These are phyloP conservation scores for Calocera viscosa DNA, from an alignment of 768 basidiomycete genomes.

Conservation along the genomic window DNA sequence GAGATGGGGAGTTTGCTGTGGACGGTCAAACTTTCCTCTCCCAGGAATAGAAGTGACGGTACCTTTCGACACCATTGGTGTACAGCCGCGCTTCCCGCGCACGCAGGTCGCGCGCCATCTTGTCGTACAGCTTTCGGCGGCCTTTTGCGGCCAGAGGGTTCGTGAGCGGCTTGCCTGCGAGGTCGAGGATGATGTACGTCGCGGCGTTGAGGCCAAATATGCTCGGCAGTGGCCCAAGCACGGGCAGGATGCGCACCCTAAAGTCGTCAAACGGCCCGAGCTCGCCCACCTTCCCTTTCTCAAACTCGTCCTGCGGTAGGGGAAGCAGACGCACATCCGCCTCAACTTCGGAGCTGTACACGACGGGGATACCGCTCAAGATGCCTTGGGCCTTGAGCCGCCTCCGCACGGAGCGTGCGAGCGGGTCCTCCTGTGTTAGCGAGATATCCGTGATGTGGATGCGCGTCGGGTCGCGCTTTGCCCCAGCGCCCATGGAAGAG, in stretches of 20 bases:
- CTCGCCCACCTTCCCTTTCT: constrained; percentile 79
- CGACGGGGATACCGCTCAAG: constrained; percentile 63
- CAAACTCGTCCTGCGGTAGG: constrained; percentile 80
- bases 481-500: constrained; percentile 93
- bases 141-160: constrained; percentile 81
- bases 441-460: constrained; percentile 95
- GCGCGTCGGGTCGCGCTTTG: constrained; percentile 88
- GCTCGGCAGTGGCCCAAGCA: constrained; percentile 75
- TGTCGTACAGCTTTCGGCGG: constrained; percentile 70
- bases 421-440: constrained; percentile 80
- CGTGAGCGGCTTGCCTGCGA: constrained; percentile 69
- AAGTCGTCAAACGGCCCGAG: constrained; percentile 86
- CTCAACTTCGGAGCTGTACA: constrained; percentile 92
- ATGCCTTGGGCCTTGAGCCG: constrained; percentile 44
- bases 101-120: constrained; percentile 63
- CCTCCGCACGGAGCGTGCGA: constrained; percentile 79
- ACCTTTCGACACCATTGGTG: constrained; percentile 43
- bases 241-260: constrained; percentile 83
- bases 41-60: not conserved
- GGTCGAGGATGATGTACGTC: constrained; percentile 73
- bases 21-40: not conserved
- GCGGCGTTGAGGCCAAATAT: constrained; percentile 86
- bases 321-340: constrained; percentile 80
- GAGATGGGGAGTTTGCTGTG: constrained; percentile 61
- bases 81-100: constrained; percentile 59